These are phyloP conservation scores for Achaetomium macrosporum DNA, from an alignment of 2,329 filamentous ascomycete species.

Conservation along the genomic window DNA sequence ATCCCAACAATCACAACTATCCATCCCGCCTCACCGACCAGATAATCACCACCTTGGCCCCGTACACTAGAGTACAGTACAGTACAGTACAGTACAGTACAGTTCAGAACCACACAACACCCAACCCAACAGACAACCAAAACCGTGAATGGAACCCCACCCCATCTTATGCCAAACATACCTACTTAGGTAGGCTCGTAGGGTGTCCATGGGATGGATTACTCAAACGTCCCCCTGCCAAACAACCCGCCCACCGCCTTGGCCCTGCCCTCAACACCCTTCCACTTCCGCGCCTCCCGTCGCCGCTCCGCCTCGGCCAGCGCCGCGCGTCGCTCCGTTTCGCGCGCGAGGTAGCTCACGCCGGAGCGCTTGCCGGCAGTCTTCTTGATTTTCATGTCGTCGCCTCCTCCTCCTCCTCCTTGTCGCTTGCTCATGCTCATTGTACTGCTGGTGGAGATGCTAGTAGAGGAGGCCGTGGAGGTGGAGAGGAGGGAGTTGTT, in stretches of 20 bases:
- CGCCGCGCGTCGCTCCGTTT: slow-evolving; percentile 51
- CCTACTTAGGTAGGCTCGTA: background rate
- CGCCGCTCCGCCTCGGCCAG: slow-evolving; percentile 52
- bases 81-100: no score
- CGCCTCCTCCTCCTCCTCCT: slow-evolving; percentile 34
- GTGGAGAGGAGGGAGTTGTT: slow-evolving; percentile 44
- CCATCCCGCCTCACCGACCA: no score
- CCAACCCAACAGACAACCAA: no score
- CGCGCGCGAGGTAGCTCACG: slow-evolving; percentile 54
- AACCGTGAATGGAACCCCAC: no score
- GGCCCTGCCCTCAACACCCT: slow-evolving; percentile 51
- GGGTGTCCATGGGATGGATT: background rate
- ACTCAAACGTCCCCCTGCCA: slow-evolving; percentile 51
- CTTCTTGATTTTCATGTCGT: slow-evolving; percentile 50
- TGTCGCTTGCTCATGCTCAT: slow-evolving; percentile 18
- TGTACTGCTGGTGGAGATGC: slow-evolving; percentile 31
- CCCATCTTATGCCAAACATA: no score
- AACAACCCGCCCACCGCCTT: slow-evolving; percentile 55
- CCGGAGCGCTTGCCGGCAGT: slow-evolving; percentile 55
- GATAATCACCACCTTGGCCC: no score
- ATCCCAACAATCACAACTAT: no score
- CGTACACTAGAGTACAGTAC: no score
- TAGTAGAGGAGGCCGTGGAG: slow-evolving; percentile 28
- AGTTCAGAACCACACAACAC: no score
- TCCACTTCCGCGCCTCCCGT: slow-evolving; percentile 52